These are phyloP conservation scores for Barnettozyma pratensis DNA, from an alignment of 805 yeast genomes.

Conservation along the genomic window DNA sequence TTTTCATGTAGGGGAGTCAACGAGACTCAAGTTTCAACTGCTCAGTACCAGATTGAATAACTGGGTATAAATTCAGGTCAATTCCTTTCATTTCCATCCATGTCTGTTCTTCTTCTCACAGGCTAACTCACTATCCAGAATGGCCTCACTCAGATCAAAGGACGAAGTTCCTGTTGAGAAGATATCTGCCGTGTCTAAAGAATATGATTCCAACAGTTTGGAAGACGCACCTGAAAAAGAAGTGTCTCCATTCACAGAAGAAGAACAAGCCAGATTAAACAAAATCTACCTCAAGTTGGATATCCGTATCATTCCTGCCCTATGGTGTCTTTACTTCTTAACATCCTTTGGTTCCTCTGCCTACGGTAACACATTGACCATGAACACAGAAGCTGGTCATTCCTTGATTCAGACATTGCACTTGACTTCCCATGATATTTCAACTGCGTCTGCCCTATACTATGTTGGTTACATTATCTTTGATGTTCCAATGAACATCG, in stretches of 20 bases:
- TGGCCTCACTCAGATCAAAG: too few relatives aligned
- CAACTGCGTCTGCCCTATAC: conserved; percentile 75
- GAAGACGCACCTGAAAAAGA: conserved; percentile 5
- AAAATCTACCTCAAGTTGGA: conserved; percentile 59
- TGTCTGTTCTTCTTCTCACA: too few relatives aligned
- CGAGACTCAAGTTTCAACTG: too few relatives aligned
- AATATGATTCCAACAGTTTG: conserved; percentile 3
- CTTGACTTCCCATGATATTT: conserved; percentile 50
- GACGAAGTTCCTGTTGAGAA: too few relatives aligned
- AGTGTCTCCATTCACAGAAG: conserved; percentile 18
- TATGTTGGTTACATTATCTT: conserved; percentile 80
- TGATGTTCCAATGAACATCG: conserved; percentile 83
- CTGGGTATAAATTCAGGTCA: too few relatives aligned
- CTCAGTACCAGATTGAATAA: too few relatives aligned
- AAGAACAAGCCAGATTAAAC: conserved; percentile 38
- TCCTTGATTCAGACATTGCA: conserved; percentile 50
- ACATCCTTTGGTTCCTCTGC: conserved; percentile 75
- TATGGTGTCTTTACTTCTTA: conserved; percentile 74
- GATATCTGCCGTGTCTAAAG: background rate
- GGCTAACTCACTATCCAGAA: too few relatives aligned
- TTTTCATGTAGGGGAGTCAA: too few relatives aligned
- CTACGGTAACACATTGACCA: conserved; percentile 75
- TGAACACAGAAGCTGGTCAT: conserved; percentile 61
- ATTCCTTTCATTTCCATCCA: too few relatives aligned
- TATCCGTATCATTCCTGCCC: conserved; percentile 69